A percentile compares a stretch with the other conserved stretches of the same genome.
phyloP scores from a whole-genome alignment of 495 filamentous ascomycete genomes.

The Durotheca rogersii region DNA sequence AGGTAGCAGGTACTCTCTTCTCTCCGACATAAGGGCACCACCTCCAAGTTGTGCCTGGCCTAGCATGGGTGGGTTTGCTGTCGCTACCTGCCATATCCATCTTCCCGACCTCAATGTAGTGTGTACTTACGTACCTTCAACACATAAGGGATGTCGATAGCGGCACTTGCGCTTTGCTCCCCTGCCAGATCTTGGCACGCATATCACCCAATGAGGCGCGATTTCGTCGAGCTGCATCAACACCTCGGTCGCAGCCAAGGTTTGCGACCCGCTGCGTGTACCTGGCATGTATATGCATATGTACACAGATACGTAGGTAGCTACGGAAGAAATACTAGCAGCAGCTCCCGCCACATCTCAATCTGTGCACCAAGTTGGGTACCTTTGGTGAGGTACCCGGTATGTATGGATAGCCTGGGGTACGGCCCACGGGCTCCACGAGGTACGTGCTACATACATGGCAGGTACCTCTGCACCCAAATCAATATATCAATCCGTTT shows the following conservation, averaged over 20 bases:
- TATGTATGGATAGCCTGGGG: too few relatives aligned
- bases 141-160: slow-evolving; percentile 9
- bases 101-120: slow-evolving; percentile 19
- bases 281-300: too few relatives aligned
- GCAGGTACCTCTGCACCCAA: too few relatives aligned
- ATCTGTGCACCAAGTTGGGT: too few relatives aligned
- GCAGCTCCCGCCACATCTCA: too few relatives aligned
- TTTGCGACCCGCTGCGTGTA: slow-evolving; percentile 16
- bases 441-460: too few relatives aligned
- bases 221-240: slow-evolving; percentile 14
- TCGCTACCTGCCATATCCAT: slow-evolving; percentile 3
- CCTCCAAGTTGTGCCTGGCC: slow-evolving; percentile 16
- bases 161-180: slow-evolving; percentile 7
- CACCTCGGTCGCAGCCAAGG: slow-evolving; percentile 16
- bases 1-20: slow-evolving; percentile 12
- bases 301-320: too few relatives aligned
- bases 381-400: too few relatives aligned
- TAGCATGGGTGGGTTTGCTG: not conserved
- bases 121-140: slow-evolving; percentile 6
- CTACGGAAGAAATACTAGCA: too few relatives aligned
- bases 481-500: too few relatives aligned
- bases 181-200: slow-evolving; percentile 17
- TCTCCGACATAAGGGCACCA: slow-evolving; percentile 9
- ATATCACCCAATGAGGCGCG: slow-evolving; percentile 14
- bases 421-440: slow-evolving; percentile 12